Evolutionary conservation across 129 eudicot genomes (phyloP), one percentile per base, ranked within the genome.

Genomic region (Artemisia argyi): DNA sequence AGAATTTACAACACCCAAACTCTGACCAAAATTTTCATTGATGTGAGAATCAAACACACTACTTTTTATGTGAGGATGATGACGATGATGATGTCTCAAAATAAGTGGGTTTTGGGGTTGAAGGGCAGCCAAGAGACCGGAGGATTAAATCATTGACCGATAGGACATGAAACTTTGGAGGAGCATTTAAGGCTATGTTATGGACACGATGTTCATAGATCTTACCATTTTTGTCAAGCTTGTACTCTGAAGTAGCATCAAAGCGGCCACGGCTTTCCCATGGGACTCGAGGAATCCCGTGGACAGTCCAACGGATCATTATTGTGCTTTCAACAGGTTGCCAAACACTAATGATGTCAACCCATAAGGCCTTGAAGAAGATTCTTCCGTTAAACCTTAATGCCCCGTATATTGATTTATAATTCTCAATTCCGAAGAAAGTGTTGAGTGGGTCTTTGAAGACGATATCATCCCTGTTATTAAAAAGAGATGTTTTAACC

Each of bases 211-310:
- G 97, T 81, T 84, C 86, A 52, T 79, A 89, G 24, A 92, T 86
- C 71, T 86, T 92, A 55, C 96, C 97, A 54, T 75, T 74, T 73
- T 83, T 85, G 57, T 92, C 97, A 18, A 92, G 89, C 67, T 89
- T 92, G 87, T 92, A 92, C 80, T 89, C 94, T 14, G 97, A 92
- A 73, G 86, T 86, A 32, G 82, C 97, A 80, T 92, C 96, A 73
- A 89, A 92, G 56, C 96, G 79, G 24, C 94, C 85, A 30, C 82
- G 89, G 70, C 85, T 83, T 75, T 92, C 96, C 96, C 94, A 92
- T 5, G 94, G 97, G 35, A 92, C 83, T 13, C 94, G 83, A 17
- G 89, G 96, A 52, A 92, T 80, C 69, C 96, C 97, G 46, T 86
- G 94, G 48, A 85, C 85, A 18, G 86, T 92, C 96, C 96, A 89